phyloP scores from a whole-genome alignment of 371 early-diverging fungal species.

The Lichtheimia corymbifera region DNA sequence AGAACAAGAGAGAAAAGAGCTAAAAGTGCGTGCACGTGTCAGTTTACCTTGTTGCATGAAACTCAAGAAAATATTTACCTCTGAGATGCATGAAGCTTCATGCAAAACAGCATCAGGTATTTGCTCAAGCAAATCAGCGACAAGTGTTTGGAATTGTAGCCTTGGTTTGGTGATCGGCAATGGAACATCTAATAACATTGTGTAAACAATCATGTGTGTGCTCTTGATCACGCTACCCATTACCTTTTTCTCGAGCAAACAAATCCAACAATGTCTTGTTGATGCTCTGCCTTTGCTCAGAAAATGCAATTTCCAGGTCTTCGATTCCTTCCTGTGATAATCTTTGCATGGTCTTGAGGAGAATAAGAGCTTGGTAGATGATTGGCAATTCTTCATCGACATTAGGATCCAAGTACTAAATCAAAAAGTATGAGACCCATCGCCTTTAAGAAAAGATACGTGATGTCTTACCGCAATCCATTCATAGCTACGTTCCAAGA shows the following conservation, averaged over 20 bases:
- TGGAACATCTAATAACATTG: neutral
- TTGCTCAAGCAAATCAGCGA: slow-evolving; percentile 30
- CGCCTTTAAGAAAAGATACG: neutral
- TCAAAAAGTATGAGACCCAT: neutral
- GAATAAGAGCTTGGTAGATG: slow-evolving; percentile 15
- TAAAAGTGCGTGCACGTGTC: slow-evolving; percentile 2
- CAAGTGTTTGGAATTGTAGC: slow-evolving; percentile 29
- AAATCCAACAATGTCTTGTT: slow-evolving; percentile 3
- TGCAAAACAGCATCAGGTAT: slow-evolving; percentile 34
- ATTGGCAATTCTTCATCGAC: slow-evolving; percentile 19
- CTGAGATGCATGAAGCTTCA: slow-evolving; percentile 15
- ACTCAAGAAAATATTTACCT: slow-evolving; percentile 17
- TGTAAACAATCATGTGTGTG: neutral
- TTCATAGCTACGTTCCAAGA: slow-evolving; percentile 42
- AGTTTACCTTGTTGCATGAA: neutral
- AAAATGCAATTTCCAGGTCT: slow-evolving; percentile 8
- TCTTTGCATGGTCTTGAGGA: slow-evolving; percentile 11
- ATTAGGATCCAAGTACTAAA: slow-evolving; percentile 26
- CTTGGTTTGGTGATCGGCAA: slow-evolving; percentile 11
- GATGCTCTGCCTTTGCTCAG: neutral
- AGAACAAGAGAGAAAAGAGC: slow-evolving; percentile 21
- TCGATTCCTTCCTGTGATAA: slow-evolving; percentile 13
- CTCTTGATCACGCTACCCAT: neutral
- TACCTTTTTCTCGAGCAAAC: slow-evolving; percentile 18
- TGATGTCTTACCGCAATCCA: slow-evolving; percentile 32